Base-by-base conservation (phyloP, 495 filamentous ascomycete species). In the Jackrogersella minutella region DNA sequence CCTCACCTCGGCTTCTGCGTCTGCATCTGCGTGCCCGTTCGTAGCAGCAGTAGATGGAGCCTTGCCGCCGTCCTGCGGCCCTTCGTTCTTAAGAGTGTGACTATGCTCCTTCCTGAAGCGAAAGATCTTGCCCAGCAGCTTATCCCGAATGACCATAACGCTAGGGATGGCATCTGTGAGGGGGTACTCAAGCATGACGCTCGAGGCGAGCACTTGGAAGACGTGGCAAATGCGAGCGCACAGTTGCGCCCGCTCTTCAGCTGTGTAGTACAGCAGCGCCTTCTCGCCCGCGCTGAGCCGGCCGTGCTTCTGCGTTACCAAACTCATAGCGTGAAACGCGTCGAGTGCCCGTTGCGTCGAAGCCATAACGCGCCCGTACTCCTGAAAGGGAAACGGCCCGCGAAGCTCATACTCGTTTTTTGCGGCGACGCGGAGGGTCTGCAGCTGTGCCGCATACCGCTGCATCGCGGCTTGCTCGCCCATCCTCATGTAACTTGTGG, bases 261-360 rank as follows among this genome's bases (percentile, higher is more conserved):
- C 85, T 2, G 95, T 99, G 73, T 90, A 91, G 56, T 86, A 82
- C 34, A 98, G 80, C 44, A 97, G 84, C 19, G 86, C 85, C 43
- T 88, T 83, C 76, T 97, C 95, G 0, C 93, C 92, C 46, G 90
- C 86, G 10, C 86, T 93, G 14, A 91, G 85, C 28, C 84, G 85
- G 8, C 90, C 82, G 47, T 91, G 90, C 73, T 94, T 94, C 76
- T 90, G 80, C 61, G 97, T 91, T 67, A 97, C 88, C 2, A 97
- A 86, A 68, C 93, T 96, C 90, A 99, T 96, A 34, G 94, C 92
- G 73, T 97, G 91, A 74, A 98, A 96, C 21, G 91, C 87, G 76
- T 98, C 93, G 10, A 97, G 86, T 76, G 97, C 91, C 37, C 87
- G 86, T 40, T 89, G 85, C 1, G 93, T 96, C 24, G 90, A 89